A percentile compares a stretch with the other conserved stretches of the same genome.
These are phyloP conservation scores for Pontederia crassipes DNA, from an alignment of 176 grass and related monocot species.

Conservation along the genomic window DNA sequence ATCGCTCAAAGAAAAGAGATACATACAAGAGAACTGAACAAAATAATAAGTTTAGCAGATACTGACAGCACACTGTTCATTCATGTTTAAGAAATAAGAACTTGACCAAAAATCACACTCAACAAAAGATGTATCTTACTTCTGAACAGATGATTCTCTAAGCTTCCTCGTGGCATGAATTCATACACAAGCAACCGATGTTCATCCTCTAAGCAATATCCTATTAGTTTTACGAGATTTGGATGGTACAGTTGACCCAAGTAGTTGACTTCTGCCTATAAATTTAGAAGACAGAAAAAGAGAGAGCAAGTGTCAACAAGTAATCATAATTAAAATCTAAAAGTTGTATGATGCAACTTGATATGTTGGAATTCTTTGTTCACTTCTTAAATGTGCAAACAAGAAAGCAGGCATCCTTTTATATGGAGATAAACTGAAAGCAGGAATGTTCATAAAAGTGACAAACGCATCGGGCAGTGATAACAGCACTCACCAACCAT, in stretches of 20 bases:
- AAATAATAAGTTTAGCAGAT: neutral
- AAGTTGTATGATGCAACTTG: too few species aligned
- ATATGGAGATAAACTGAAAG: neutral
- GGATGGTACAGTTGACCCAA: slow-evolving; percentile 54
- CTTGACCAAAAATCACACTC: neutral
- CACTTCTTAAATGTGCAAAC: slow-evolving; percentile 5
- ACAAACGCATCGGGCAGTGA: too few species aligned
- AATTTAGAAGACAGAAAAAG: neutral
- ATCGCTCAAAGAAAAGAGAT: neutral
- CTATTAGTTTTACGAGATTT: slow-evolving; percentile 60
- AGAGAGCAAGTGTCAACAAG: neutral
- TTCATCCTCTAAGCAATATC: slow-evolving; percentile 73
- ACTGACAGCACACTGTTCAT: neutral
- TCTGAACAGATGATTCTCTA: slow-evolving; percentile 90
- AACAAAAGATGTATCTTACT: slow-evolving; percentile 22
- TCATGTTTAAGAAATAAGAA: neutral
- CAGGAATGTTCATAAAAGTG: neutral
- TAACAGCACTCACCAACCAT: slow-evolving; percentile 47
- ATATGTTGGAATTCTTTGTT: neutral
- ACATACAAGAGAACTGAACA: neutral
- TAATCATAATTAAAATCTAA: neutral
- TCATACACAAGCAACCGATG: slow-evolving; percentile 83
- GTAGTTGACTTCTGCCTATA: slow-evolving; percentile 76
- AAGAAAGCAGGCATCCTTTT: neutral
- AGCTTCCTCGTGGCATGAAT: slow-evolving; percentile 80